These are phyloP conservation scores for Dothidotthia symphoricarpi DNA, from an alignment of 2,329 filamentous ascomycete species.

Conservation along the genomic window DNA sequence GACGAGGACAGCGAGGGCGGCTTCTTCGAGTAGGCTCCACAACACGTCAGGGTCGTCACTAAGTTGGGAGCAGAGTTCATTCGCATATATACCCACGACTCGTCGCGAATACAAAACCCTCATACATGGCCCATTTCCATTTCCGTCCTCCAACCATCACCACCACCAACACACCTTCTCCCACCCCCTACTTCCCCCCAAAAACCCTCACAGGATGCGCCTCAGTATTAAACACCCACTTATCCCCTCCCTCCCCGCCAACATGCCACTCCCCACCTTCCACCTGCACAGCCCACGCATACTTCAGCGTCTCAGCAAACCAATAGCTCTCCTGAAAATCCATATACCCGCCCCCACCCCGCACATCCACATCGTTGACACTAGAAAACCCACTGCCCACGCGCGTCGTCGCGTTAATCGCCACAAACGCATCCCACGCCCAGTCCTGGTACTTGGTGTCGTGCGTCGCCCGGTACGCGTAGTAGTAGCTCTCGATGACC, in stretches of 20 bases:
- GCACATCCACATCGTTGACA: conserved; percentile 64
- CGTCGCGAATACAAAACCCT: background rate
- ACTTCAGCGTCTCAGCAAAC: conserved; percentile 87
- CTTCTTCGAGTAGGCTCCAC: conserved; percentile 36
- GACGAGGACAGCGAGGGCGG: conserved; percentile 40
- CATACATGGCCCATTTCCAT: conserved; percentile 1
- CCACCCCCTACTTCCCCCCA: conserved; percentile 3
- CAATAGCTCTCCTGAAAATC: conserved; percentile 85
- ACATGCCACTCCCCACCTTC: conserved; percentile 63
- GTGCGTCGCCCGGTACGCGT: conserved; percentile 78
- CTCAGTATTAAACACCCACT: conserved; percentile 65
- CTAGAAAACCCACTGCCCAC: conserved; percentile 66
- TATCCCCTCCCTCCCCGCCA: conserved; percentile 49
- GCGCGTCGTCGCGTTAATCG: conserved; percentile 63
- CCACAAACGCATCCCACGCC: conserved; percentile 75
- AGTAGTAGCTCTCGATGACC: conserved; percentile 82
- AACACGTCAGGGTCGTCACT: no score
- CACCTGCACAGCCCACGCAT: conserved; percentile 68
- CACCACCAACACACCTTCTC: background rate
- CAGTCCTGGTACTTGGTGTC: conserved; percentile 76
- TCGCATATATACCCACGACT: conserved; percentile 17
- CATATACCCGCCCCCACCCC: conserved; percentile 58
- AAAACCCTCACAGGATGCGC: conserved; percentile 59
- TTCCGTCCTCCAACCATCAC: background rate
- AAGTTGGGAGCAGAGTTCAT: background rate